phyloP scores from a whole-genome alignment of 176 grass and related monocot species.

The Carex kokanica region DNA sequence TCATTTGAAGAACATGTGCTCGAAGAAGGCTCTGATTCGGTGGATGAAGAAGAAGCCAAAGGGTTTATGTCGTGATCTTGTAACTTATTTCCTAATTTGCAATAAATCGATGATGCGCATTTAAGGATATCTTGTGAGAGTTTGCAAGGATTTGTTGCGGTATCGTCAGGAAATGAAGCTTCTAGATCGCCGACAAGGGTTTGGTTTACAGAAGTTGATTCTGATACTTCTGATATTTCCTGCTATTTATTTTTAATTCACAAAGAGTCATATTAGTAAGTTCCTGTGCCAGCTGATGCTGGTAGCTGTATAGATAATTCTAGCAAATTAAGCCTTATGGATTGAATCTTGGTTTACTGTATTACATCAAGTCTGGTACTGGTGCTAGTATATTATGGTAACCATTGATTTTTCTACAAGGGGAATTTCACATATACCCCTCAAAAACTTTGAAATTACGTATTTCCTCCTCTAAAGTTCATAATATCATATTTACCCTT shows the following conservation, averaged over 20 bases:
- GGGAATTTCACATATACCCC: no score
- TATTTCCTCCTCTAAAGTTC: no score
- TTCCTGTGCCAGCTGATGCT: background rate
- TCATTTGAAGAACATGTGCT: background rate
- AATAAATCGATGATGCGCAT: slow-evolving; percentile 46
- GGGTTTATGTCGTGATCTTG: background rate
- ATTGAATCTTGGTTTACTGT: background rate
- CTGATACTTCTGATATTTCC: slow-evolving; percentile 6
- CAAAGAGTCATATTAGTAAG: background rate
- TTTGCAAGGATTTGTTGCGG: slow-evolving; percentile 29
- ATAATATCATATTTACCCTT: no score
- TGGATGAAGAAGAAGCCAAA: slow-evolving; percentile 30
- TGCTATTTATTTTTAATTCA: background rate
- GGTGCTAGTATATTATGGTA: background rate
- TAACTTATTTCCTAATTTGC: slow-evolving; percentile 34
- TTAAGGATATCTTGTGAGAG: slow-evolving; percentile 44
- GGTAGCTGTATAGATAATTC: background rate
- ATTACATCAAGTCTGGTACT: background rate
- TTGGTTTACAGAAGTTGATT: background rate
- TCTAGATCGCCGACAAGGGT: background rate
- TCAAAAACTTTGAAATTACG: no score
- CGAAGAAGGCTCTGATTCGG: background rate
- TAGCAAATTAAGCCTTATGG: background rate
- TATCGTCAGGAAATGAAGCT: slow-evolving; percentile 1
- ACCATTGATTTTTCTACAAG: background rate